phyloP scores from a whole-genome alignment of 2,329 filamentous ascomycete species.

The Fusarium buxicola region DNA sequence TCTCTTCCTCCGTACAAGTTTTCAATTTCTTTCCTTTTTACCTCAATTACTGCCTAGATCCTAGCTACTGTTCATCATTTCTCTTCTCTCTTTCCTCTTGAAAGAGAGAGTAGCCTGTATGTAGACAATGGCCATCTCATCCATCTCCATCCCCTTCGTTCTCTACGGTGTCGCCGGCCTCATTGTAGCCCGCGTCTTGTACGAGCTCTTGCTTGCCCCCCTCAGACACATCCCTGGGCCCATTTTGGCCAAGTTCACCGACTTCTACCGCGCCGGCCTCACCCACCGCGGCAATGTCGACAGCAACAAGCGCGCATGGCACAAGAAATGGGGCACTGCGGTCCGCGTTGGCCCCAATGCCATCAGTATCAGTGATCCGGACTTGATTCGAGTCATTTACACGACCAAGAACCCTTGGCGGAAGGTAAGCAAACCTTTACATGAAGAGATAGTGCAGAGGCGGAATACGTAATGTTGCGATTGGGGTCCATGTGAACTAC shows the following conservation, averaged over 20 bases:
- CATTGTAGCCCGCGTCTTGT: constrained; percentile 13
- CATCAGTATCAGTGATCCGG: constrained; percentile 32
- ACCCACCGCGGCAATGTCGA: constrained; percentile 28
- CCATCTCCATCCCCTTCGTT: constrained; percentile 3
- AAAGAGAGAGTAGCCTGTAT: neutral
- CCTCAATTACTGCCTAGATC: too few relatives aligned
- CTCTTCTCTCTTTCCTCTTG: neutral
- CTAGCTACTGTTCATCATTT: neutral
- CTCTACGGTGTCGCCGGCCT: constrained; percentile 19
- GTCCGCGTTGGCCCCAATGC: constrained; percentile 34
- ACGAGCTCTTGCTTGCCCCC: constrained; percentile 28
- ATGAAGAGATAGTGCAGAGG: neutral
- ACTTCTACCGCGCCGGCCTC: constrained; percentile 32
- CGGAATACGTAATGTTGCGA: too few relatives aligned
- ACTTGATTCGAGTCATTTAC: constrained; percentile 34
- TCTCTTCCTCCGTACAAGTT: too few relatives aligned
- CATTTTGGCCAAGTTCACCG: constrained; percentile 19
- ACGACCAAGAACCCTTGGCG: constrained; percentile 32
- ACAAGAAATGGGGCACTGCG: constrained; percentile 30
- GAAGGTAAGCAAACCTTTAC: constrained; percentile 11
- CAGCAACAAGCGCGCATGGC: constrained; percentile 17
- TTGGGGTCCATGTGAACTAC: too few relatives aligned
- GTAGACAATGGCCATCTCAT: constrained; percentile 27
- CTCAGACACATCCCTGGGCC: constrained; percentile 30
- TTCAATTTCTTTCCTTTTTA: too few relatives aligned